These are phyloP conservation scores for Chiua sp. DNA, from an alignment of 1,284 basidiomycete genomes.

Conservation along the genomic window DNA sequence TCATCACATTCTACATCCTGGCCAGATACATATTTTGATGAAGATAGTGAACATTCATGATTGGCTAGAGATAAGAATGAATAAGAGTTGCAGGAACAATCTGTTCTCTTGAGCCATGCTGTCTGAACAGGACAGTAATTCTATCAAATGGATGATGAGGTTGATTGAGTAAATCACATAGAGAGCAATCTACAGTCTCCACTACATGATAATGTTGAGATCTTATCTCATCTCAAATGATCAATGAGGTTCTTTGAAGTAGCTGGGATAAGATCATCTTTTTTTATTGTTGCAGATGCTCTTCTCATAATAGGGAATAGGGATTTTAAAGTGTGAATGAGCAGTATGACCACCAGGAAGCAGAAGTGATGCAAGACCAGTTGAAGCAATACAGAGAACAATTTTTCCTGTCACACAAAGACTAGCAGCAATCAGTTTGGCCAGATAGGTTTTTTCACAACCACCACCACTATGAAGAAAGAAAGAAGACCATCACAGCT, in stretches of 20 bases:
- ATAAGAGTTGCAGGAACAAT: constrained; percentile 41
- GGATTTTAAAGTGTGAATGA: constrained; percentile 21
- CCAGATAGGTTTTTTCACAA: too few relatives aligned
- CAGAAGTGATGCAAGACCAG: constrained; percentile 9
- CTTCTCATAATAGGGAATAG: constrained; percentile 31
- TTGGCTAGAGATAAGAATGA: constrained; percentile 42
- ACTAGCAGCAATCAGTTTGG: too few relatives aligned
- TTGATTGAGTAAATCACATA: constrained; percentile 33
- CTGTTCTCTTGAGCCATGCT: constrained; percentile 37
- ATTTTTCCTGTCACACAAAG: too few relatives aligned
- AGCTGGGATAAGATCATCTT: constrained; percentile 8
- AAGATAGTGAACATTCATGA: constrained; percentile 35
- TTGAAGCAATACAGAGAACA: too few relatives aligned
- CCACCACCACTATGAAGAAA: too few relatives aligned
- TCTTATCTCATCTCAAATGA: constrained; percentile 44
- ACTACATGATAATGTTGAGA: constrained; percentile 38
- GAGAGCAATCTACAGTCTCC: constrained; percentile 42
- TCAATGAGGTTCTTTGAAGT: constrained; percentile 39
- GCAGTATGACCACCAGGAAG: constrained; percentile 15
- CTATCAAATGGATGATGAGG: constrained; percentile 41
- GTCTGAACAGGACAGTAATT: constrained; percentile 41
- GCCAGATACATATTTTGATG: constrained; percentile 40
- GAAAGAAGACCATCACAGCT: too few relatives aligned
- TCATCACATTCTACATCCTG: too few relatives aligned
- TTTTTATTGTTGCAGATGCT: constrained; percentile 15